phyloP scores from a whole-genome alignment of 2,329 filamentous ascomycete species.

The Colletotrichum coccodes region DNA sequence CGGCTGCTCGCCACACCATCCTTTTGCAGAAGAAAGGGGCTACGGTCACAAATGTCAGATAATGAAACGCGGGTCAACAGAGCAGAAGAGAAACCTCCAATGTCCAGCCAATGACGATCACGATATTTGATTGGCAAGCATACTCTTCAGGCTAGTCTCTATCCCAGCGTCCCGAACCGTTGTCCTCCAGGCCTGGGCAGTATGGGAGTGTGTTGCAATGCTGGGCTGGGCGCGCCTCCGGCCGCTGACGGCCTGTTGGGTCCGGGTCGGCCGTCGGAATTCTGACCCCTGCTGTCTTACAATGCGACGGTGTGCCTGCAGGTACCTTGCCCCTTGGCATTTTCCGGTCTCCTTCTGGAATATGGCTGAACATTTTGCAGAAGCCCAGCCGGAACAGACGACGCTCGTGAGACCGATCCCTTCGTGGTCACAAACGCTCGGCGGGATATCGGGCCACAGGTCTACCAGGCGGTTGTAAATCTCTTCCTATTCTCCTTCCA shows the following conservation, averaged over 20 bases:
- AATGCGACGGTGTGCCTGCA: conserved; percentile 28
- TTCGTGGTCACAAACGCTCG: conserved; percentile 1
- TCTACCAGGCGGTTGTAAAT: neutral
- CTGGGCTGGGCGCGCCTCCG: neutral
- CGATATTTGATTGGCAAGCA: conserved; percentile 1
- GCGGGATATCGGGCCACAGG: conserved; percentile 13
- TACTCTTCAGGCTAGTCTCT: conserved; percentile 24
- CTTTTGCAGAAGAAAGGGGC: neutral
- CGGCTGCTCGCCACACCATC: conserved; percentile 4
- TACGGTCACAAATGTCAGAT: conserved; percentile 4
- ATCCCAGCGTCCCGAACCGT: conserved; percentile 30
- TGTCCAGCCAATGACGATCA: conserved; percentile 9
- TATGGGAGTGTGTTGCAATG: conserved; percentile 7
- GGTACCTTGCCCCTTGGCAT: conserved; percentile 17
- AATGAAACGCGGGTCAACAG: conserved; percentile 21
- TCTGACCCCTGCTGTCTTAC: conserved; percentile 16
- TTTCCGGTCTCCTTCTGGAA: conserved; percentile 25
- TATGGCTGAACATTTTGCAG: conserved; percentile 9
- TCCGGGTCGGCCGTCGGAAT: conserved; percentile 28
- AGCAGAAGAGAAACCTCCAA: conserved; percentile 13
- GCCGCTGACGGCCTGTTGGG: conserved; percentile 12
- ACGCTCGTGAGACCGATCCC: conserved; percentile 10
- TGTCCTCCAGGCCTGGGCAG: conserved; percentile 20
- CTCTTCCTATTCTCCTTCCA: neutral
- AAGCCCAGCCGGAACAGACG: conserved; percentile 21